These are phyloP conservation scores for Hyphopichia burtonii DNA, from an alignment of 1,139 yeast species.

Conservation along the genomic window DNA sequence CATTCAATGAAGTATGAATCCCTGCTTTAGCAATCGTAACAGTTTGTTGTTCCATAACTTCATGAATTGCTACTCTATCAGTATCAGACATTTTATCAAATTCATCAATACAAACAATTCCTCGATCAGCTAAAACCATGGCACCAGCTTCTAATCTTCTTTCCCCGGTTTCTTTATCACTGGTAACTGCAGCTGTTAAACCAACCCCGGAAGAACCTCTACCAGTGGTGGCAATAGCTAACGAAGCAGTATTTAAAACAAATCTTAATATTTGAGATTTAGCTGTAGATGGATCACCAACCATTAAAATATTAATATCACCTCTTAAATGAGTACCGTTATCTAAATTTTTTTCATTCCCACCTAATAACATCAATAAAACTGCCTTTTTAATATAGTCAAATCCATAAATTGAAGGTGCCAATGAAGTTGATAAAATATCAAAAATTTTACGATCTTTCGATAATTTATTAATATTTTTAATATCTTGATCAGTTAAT, in stretches of 20 bases:
- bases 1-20: slow-evolving; percentile 92
- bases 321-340: slow-evolving; percentile 98
- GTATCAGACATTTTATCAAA: slow-evolving; percentile 97
- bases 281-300: slow-evolving; percentile 99
- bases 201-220: slow-evolving; percentile 99
- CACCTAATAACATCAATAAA: slow-evolving; percentile 86
- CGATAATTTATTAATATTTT: slow-evolving; percentile 80
- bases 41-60: slow-evolving; percentile 99
- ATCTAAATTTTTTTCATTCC: slow-evolving; percentile 89
- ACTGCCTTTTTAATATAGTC: slow-evolving; percentile 91
- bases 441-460: slow-evolving; percentile 71
- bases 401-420: slow-evolving; percentile 95
- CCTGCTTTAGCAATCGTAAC: slow-evolving; percentile 99
- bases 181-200: slow-evolving; percentile 97
- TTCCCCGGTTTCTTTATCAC: slow-evolving; percentile 97
- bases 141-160: slow-evolving; percentile 98
- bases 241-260: slow-evolving; percentile 88
- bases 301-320: slow-evolving; percentile 93
- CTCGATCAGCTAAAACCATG: slow-evolving; percentile 97
- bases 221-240: slow-evolving; percentile 98
- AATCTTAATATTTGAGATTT: slow-evolving; percentile 93
- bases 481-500: slow-evolving; percentile 78
- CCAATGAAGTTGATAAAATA: slow-evolving; percentile 77
- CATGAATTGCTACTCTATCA: slow-evolving; percentile 97
- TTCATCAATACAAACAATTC: slow-evolving; percentile 97